phyloP scores from a whole-genome alignment of 2,329 filamentous ascomycete species.

The Penicillium sclerotiorum region DNA sequence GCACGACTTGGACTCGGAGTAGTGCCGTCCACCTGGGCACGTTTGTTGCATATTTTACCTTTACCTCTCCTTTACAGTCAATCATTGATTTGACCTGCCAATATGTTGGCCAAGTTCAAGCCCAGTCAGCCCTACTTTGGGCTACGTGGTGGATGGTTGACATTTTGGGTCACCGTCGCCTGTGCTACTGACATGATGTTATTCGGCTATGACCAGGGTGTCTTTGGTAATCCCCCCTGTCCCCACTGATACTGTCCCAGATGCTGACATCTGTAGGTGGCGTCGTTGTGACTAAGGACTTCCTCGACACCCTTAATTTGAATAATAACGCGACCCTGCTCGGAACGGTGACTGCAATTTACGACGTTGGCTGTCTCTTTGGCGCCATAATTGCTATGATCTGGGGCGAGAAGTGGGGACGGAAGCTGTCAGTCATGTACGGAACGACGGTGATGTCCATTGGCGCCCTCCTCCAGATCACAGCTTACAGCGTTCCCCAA shows the following conservation, averaged over 20 bases:
- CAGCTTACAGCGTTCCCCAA: conserved; percentile 47
- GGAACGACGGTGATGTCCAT: conserved; percentile 53
- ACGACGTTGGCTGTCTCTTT: conserved; percentile 63
- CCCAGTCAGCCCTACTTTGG: conserved; percentile 52
- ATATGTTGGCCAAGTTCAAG: not conserved
- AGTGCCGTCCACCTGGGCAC: too few relatives aligned
- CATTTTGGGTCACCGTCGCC: conserved; percentile 58
- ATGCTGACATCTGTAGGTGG: conserved; percentile 44
- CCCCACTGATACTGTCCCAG: not conserved
- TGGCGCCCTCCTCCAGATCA: conserved; percentile 52
- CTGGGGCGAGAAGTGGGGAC: conserved; percentile 50
- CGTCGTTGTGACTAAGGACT: conserved; percentile 57
- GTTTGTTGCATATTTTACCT: too few relatives aligned
- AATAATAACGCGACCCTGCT: conserved; percentile 34
- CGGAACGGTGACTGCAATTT: conserved; percentile 58
- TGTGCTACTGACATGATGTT: conserved; percentile 47
- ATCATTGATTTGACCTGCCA: not conserved
- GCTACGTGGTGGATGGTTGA: conserved; percentile 57
- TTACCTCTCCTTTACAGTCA: too few relatives aligned
- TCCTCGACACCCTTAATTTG: conserved; percentile 52
- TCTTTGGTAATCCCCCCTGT: conserved; percentile 44
- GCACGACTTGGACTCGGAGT: too few relatives aligned
- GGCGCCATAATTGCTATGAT: conserved; percentile 50
- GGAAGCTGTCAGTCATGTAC: conserved; percentile 50
- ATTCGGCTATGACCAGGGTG: conserved; percentile 53